These are phyloP conservation scores for Cercospora zeina DNA, from an alignment of 2,329 filamentous ascomycete genomes.

Conservation along the genomic window DNA sequence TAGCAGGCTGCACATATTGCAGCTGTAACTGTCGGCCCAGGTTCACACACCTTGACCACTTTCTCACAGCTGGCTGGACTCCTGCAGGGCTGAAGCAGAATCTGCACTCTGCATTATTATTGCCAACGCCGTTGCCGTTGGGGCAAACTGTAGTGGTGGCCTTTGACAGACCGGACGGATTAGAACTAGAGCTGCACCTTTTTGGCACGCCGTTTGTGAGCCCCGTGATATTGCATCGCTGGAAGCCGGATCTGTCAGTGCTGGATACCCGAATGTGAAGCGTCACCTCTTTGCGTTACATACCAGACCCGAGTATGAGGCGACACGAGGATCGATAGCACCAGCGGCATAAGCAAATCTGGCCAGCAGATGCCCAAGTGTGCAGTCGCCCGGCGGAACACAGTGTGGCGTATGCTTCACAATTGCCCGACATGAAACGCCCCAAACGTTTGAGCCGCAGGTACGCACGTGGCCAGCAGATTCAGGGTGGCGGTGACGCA, in stretches of 20 bases:
- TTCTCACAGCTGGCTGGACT: neutral
- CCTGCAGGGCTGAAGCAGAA: neutral
- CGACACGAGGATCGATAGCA: neutral
- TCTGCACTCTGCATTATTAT: neutral
- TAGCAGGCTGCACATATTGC: neutral
- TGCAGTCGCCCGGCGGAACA: neutral
- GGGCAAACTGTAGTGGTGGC: neutral
- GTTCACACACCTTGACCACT: neutral
- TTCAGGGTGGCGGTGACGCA: neutral
- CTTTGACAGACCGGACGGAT: neutral
- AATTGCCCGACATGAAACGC: constrained; percentile 10
- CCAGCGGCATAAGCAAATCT: neutral
- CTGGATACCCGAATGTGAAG: constrained; percentile 1
- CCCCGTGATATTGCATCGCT: constrained; percentile 3
- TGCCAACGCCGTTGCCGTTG: neutral
- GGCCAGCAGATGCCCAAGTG: neutral
- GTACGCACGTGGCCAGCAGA: constrained; percentile 8
- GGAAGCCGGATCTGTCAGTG: neutral
- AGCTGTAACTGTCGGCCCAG: neutral
- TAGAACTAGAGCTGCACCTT: neutral
- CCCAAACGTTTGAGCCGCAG: constrained; percentile 10
- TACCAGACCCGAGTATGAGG: neutral
- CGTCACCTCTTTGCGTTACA: neutral
- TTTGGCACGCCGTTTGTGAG: constrained; percentile 1
- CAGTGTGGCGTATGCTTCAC: constrained; percentile 9